Percentiles rank a stretch among this genome's conserved stretches.
Evolutionary conservation across 2,329 filamentous ascomycete species (phyloP).

Genomic region (Aureobasidium namibiae): DNA sequence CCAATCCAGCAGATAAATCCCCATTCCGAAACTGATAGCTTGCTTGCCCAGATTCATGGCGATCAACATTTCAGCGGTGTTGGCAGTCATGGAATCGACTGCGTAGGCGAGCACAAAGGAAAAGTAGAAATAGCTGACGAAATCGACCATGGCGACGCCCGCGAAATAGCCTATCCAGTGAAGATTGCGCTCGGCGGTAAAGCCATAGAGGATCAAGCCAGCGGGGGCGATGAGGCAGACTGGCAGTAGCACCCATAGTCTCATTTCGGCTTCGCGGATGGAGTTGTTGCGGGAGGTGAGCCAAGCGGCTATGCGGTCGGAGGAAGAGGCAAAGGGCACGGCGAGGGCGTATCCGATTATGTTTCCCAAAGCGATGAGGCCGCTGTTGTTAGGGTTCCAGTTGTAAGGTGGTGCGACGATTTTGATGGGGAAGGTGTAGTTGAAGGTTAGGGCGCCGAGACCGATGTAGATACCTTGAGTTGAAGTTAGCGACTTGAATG

Average conservation of each 20-base stretch:
- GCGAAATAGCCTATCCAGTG: slow-evolving; percentile 33
- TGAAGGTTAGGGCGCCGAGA: slow-evolving; percentile 30
- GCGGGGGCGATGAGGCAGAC: slow-evolving; percentile 28
- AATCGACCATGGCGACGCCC: slow-evolving; percentile 29
- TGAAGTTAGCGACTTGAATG: neutral
- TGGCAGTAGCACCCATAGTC: slow-evolving; percentile 27
- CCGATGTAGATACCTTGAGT: slow-evolving; percentile 27
- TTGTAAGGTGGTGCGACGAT: slow-evolving; percentile 28
- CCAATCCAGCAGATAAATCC: slow-evolving; percentile 29
- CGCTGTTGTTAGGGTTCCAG: slow-evolving; percentile 24
- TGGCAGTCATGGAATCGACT: slow-evolving; percentile 50
- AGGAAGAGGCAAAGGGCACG: slow-evolving; percentile 25
- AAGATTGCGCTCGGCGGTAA: slow-evolving; percentile 25
- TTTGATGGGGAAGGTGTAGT: slow-evolving; percentile 30
- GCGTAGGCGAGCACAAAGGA: slow-evolving; percentile 52
- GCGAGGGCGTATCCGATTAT: slow-evolving; percentile 29
- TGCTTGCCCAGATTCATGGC: slow-evolving; percentile 31
- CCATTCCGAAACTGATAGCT: slow-evolving; percentile 29
- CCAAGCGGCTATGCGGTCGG: slow-evolving; percentile 24
- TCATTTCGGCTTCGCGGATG: slow-evolving; percentile 26
- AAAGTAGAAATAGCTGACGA: slow-evolving; percentile 28
- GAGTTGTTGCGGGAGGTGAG: slow-evolving; percentile 22
- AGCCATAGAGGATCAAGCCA: slow-evolving; percentile 29
- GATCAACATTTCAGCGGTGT: slow-evolving; percentile 55
- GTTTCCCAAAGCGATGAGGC: slow-evolving; percentile 27